Evolutionary conservation across 768 basidiomycete species (phyloP).

Genomic region (Tricholomella constricta): DNA sequence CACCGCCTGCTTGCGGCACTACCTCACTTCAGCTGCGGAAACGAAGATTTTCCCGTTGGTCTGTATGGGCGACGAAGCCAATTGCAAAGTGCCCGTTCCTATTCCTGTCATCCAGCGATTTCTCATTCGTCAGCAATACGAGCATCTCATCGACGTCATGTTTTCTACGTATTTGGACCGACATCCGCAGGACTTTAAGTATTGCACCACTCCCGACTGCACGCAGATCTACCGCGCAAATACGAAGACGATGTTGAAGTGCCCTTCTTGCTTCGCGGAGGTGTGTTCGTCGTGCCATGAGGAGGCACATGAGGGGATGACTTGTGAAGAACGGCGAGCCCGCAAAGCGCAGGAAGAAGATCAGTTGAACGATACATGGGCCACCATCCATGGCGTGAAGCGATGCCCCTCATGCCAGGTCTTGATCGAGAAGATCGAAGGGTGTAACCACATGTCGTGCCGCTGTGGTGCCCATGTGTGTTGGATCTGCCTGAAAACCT

Average conservation of each 20-base stretch:
- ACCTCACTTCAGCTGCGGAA: conserved; percentile 43
- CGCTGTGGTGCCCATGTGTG: conserved; percentile 54
- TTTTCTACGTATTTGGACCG: conserved; percentile 57
- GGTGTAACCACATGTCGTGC: conserved; percentile 60
- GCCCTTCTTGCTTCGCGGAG: conserved; percentile 52
- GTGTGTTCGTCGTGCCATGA: conserved; percentile 53
- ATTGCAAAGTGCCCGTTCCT: conserved; percentile 56
- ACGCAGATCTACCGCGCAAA: conserved; percentile 58
- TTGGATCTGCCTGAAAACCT: conserved; percentile 53
- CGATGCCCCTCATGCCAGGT: conserved; percentile 48
- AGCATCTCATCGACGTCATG: conserved; percentile 53
- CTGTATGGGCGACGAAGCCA: conserved; percentile 63
- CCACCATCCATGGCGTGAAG: conserved; percentile 38
- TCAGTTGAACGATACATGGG: conserved; percentile 42
- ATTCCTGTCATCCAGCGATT: conserved; percentile 53
- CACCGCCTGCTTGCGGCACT: conserved; percentile 48
- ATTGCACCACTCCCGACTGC: conserved; percentile 77
- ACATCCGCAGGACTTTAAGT: conserved; percentile 57
- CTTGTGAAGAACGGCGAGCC: conserved; percentile 41
- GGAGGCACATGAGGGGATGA: conserved; percentile 53
- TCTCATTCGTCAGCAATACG: conserved; percentile 51
- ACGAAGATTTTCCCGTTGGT: conserved; percentile 55
- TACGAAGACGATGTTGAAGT: conserved; percentile 35
- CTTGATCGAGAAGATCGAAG: conserved; percentile 50
- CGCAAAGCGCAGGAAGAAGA: conserved; percentile 43